phyloP scores from a whole-genome alignment of 2,329 filamentous ascomycete genomes.

The Coniochaeta prunicola region DNA sequence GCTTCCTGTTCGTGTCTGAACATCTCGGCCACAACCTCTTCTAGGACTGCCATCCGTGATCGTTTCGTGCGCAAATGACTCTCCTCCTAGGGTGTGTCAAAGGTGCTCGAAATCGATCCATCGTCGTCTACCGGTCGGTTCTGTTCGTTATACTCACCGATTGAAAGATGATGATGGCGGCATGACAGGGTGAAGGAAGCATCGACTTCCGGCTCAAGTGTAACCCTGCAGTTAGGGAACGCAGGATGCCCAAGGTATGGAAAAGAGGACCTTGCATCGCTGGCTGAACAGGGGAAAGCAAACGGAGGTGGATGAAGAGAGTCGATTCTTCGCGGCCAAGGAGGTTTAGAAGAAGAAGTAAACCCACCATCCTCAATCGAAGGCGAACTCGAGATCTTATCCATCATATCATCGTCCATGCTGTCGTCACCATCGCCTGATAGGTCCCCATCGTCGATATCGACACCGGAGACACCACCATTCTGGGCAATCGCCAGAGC shows the following conservation, averaged over 20 bases:
- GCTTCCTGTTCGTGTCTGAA: conserved; percentile 4
- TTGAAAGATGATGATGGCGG: conserved; percentile 41
- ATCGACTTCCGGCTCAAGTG: conserved; percentile 24
- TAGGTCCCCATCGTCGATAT: conserved; percentile 53
- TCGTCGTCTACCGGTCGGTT: conserved; percentile 13
- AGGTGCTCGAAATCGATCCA: conserved; percentile 4
- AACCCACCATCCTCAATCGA: conserved; percentile 99
- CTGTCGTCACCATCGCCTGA: conserved; percentile 65
- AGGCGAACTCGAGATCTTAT: conserved; percentile 96
- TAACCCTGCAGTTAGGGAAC: conserved; percentile 19
- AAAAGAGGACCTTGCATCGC: conserved; percentile 31
- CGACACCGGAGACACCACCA: conserved; percentile 41
- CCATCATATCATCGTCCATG: conserved; percentile 89
- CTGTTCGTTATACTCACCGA: conserved; percentile 35
- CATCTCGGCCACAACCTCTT: conserved; percentile 3
- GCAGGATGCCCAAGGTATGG: conserved; percentile 32
- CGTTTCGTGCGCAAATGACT: background rate
- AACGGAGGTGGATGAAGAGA: conserved; percentile 14
- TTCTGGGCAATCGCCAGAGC: conserved; percentile 54
- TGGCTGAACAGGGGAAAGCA: conserved; percentile 21
- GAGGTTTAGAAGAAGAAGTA: conserved; percentile 26
- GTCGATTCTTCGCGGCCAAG: conserved; percentile 5
- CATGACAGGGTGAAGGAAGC: conserved; percentile 15
- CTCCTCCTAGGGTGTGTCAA: background rate
- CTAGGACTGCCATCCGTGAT: background rate